Percentiles rank a stretch among this genome's conserved stretches.
phyloP scores from a whole-genome alignment of 2,329 filamentous ascomycete genomes.

The Aspergillus hortae region DNA sequence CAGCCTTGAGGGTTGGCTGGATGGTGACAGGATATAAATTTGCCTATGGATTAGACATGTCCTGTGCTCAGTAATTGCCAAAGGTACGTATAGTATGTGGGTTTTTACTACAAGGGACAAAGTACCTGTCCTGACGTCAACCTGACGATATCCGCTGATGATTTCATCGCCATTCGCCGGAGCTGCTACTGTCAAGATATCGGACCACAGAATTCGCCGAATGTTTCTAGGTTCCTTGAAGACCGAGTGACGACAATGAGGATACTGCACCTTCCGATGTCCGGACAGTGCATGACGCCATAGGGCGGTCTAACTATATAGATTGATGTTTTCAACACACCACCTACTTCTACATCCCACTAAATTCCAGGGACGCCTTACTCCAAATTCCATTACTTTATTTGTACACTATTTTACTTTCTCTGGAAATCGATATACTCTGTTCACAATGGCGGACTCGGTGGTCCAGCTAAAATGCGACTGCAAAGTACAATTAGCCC shows the following conservation, averaged over 20 bases:
- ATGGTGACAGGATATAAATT: no score
- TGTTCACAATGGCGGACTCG: conserved; percentile 43
- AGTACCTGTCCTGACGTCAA: conserved; percentile 13
- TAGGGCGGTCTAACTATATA: background rate
- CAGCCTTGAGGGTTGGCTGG: no score
- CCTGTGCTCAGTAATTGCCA: no score
- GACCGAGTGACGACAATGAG: background rate
- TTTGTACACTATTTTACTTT: background rate
- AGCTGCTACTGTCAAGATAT: background rate
- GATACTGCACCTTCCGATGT: background rate
- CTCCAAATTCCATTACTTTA: background rate
- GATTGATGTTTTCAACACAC: background rate
- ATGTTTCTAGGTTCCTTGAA: no score
- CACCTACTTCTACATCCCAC: no score
- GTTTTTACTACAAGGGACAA: background rate
- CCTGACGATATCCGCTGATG: conserved; percentile 7
- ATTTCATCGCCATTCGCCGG: background rate
- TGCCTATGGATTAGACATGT: no score
- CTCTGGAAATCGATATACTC: background rate
- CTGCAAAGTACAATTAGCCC: conserved; percentile 43
- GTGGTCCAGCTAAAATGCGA: conserved; percentile 54
- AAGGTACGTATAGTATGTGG: no score
- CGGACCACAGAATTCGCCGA: no score
- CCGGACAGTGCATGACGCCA: background rate
- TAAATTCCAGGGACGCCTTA: no score